These are phyloP conservation scores for Claviceps citrina DNA, from an alignment of 2,329 filamentous ascomycete species.

Conservation along the genomic window DNA sequence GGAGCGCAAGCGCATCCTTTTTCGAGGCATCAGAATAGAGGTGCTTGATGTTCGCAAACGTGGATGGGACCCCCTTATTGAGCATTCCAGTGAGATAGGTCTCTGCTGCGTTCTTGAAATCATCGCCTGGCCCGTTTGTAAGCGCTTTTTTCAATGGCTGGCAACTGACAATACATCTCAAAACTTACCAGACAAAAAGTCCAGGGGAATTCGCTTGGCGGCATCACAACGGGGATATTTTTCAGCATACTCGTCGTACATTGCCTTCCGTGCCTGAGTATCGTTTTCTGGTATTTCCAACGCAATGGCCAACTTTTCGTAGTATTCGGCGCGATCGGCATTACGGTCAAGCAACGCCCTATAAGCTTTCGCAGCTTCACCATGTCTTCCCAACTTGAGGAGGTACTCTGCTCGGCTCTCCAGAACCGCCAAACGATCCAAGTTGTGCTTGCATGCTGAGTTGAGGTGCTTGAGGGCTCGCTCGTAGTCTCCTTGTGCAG, in stretches of 20 bases:
- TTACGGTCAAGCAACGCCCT: conserved; percentile 71
- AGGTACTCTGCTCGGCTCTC: conserved; percentile 79
- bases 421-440: conserved; percentile 73
- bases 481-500: conserved; percentile 70
- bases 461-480: conserved; percentile 79
- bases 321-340: conserved; percentile 74
- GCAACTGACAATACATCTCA: neutral
- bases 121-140: conserved; percentile 41
- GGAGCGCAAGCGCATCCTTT: conserved; percentile 54
- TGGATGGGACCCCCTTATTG: conserved; percentile 83
- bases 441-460: conserved; percentile 55
- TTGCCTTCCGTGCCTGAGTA: conserved; percentile 46
- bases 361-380: conserved; percentile 73
- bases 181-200: conserved; percentile 60
- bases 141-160: conserved; percentile 6
- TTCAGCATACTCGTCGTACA: conserved; percentile 63
- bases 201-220: conserved; percentile 69
- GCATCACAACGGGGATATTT: conserved; percentile 77
- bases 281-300: conserved; percentile 47
- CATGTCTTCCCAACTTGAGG: conserved; percentile 56
- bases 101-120: conserved; percentile 65
- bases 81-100: conserved; percentile 72
- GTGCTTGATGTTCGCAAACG: conserved; percentile 92
- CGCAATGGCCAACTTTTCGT: conserved; percentile 56
- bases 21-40: conserved; percentile 70